Evolutionary conservation across 768 basidiomycete species (phyloP).

Genomic region (Lactarius quietus): DNA sequence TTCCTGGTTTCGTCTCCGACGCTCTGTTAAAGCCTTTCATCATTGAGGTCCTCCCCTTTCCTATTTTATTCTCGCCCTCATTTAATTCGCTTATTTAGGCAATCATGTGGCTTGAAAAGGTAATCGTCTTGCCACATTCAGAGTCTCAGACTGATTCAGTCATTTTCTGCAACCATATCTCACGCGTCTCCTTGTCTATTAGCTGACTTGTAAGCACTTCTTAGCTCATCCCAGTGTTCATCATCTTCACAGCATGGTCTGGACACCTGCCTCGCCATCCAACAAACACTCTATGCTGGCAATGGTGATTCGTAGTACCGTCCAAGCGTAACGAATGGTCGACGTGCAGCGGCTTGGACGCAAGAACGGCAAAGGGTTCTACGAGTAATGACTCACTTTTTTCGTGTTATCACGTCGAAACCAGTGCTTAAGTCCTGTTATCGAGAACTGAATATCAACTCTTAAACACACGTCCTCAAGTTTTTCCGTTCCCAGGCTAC

Average conservation of each 20-base stretch:
- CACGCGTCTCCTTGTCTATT: background rate
- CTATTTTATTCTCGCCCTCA: background rate
- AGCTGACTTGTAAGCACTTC: conserved; percentile 37
- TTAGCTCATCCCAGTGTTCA: background rate
- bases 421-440: background rate
- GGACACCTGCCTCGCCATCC: conserved; percentile 93
- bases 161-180: background rate
- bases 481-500: background rate
- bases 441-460: conserved; percentile 1
- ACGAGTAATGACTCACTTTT: conserved; percentile 51
- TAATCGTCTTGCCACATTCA: conserved; percentile 28
- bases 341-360: conserved; percentile 95
- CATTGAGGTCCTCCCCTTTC: conserved; percentile 62
- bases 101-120: conserved; percentile 90
- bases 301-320: conserved; percentile 95
- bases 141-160: no score
- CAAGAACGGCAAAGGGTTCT: conserved; percentile 96
- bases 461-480: no score
- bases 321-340: conserved; percentile 92
- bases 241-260: conserved; percentile 71
- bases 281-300: conserved; percentile 82
- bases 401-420: background rate
- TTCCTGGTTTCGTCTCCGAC: conserved; percentile 94
- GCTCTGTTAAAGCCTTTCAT: conserved; percentile 96
- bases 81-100: conserved; percentile 52